Evolutionary conservation across 2,329 filamentous ascomycete genomes (phyloP).

Genomic region (Microsporum canis): DNA sequence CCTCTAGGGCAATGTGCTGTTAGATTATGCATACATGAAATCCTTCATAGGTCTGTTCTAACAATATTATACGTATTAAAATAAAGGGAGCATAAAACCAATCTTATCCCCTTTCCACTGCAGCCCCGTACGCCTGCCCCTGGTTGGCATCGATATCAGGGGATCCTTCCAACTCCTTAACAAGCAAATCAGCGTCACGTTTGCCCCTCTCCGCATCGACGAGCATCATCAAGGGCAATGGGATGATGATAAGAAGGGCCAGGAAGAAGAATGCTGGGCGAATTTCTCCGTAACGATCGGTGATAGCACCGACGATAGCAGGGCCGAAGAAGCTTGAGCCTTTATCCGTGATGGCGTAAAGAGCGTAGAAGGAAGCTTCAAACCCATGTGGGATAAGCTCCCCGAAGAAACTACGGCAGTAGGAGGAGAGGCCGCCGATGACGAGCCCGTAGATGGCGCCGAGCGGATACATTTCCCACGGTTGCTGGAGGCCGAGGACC

Average conservation of each 20-base stretch:
- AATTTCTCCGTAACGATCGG: constrained; percentile 70
- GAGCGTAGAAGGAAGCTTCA: constrained; percentile 89
- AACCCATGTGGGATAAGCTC: constrained; percentile 89
- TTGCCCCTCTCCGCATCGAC: constrained; percentile 75
- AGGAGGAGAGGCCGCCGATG: constrained; percentile 80
- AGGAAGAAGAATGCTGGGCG: constrained; percentile 87
- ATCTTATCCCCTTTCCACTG: background rate
- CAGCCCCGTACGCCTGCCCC: background rate
- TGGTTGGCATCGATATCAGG: background rate
- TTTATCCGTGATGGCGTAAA: constrained; percentile 97
- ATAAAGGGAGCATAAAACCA: background rate
- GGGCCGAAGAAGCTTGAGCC: constrained; percentile 89
- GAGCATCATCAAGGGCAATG: constrained; percentile 71
- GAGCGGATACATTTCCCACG: constrained; percentile 93
- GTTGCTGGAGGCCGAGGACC: constrained; percentile 74
- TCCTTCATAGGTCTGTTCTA: background rate
- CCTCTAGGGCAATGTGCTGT: background rate
- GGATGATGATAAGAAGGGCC: constrained; percentile 68
- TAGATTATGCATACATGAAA: background rate
- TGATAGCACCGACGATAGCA: constrained; percentile 84
- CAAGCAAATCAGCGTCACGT: constrained; percentile 54
- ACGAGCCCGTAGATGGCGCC: constrained; percentile 88
- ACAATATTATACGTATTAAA: background rate
- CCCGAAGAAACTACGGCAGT: constrained; percentile 84
- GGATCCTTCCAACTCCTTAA: constrained; percentile 37